Evolutionary conservation across 805 yeast species (phyloP).

Genomic region (Phaffomyces thermotolerans): DNA sequence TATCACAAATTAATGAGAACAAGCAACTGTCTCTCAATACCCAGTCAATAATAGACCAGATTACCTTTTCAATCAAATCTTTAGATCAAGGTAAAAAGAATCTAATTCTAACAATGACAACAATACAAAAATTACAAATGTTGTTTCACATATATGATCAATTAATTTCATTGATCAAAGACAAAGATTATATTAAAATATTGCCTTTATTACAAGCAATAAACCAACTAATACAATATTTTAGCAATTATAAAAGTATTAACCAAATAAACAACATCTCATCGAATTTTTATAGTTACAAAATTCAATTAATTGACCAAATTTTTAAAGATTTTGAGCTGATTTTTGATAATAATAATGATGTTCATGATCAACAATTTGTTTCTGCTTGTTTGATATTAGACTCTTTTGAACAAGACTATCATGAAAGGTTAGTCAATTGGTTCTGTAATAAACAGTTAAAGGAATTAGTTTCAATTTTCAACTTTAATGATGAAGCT

Average conservation of each 20-base stretch:
- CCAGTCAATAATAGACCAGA: conserved; percentile 51
- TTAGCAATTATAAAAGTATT: conserved; percentile 75
- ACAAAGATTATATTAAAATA: conserved; percentile 46
- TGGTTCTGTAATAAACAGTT: conserved; percentile 71
- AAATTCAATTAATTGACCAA: conserved; percentile 56
- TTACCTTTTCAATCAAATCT: conserved; percentile 71
- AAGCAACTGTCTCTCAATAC: conserved; percentile 45
- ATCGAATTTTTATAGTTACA: conserved; percentile 50
- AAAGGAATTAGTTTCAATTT: conserved; percentile 68
- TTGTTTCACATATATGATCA: conserved; percentile 66
- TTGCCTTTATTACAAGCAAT: conserved; percentile 61
- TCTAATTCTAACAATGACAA: conserved; percentile 76
- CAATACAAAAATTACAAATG: conserved; percentile 82
- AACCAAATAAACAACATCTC: conserved; percentile 68
- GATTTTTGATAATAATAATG: conserved; percentile 29
- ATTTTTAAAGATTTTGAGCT: conserved; percentile 67
- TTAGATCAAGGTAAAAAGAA: conserved; percentile 82
- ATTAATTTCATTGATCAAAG: conserved; percentile 39
- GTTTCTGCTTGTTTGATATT: conserved; percentile 66
- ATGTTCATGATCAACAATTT: conserved; percentile 24
- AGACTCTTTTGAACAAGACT: conserved; percentile 52
- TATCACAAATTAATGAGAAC: conserved; percentile 40
- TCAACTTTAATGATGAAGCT: conserved; percentile 81
- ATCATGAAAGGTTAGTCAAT: conserved; percentile 50
- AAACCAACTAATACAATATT: conserved; percentile 61